phyloP scores from a whole-genome alignment of 1,284 basidiomycete species.

The Leccinum angustisporum region DNA sequence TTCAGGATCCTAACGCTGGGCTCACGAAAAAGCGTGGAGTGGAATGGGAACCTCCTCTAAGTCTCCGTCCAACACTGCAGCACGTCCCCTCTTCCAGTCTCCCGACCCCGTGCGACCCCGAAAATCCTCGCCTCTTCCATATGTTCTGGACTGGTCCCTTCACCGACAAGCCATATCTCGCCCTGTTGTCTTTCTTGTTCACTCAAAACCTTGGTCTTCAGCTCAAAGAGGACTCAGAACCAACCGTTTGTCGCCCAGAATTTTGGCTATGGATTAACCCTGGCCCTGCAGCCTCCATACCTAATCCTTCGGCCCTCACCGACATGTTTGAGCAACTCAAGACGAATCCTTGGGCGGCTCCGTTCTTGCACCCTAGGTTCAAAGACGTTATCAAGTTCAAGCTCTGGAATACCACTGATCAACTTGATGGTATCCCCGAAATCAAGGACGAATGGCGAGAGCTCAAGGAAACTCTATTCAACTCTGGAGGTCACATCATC shows the following conservation, averaged over 20 bases:
- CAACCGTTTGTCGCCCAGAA: constrained; percentile 60
- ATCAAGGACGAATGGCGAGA: constrained; percentile 77
- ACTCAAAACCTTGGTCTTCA: constrained; percentile 75
- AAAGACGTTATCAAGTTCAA: constrained; percentile 81
- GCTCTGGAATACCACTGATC: constrained; percentile 89
- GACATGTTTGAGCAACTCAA: constrained; percentile 71
- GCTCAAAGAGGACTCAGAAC: constrained; percentile 37
- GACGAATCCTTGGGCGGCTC: constrained; percentile 80
- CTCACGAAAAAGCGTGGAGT: constrained; percentile 44
- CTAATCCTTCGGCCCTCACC: constrained; percentile 66
- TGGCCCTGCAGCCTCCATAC: constrained; percentile 69
- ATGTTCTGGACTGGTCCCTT: constrained; percentile 83
- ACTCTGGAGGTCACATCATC: constrained; percentile 67
- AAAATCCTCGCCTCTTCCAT: constrained; percentile 71
- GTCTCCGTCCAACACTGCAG: constrained; percentile 37
- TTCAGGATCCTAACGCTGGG: constrained; percentile 40
- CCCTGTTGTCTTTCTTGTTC: constrained; percentile 71
- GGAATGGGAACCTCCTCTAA: constrained; percentile 44
- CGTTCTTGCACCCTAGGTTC: constrained; percentile 81
- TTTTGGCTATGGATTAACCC: constrained; percentile 91
- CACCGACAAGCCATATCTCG: constrained; percentile 78
- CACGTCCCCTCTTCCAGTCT: constrained; percentile 42
- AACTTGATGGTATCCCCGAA: constrained; percentile 79
- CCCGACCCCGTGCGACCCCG: constrained; percentile 54
- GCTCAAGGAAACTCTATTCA: constrained; percentile 64